A percentile compares a stretch with the other conserved stretches of the same genome.
Conservation (phyloP, 768 basidiomycete genomes). For the Ramaria rubella region DNA sequence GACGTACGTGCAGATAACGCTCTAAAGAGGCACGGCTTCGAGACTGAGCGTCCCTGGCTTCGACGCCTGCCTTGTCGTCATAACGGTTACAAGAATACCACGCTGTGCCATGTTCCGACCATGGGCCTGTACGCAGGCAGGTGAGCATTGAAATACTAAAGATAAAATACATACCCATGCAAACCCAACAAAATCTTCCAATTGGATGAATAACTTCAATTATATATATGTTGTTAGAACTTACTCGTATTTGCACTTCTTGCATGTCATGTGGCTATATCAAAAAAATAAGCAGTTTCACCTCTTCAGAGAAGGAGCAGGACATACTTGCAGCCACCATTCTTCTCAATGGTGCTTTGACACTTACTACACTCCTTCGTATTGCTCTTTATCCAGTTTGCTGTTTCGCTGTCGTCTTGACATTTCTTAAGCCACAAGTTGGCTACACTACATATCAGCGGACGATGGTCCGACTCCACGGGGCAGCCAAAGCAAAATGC, state of each 20-base stretch:
- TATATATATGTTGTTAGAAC: background rate
- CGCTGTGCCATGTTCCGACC: conserved; percentile 93
- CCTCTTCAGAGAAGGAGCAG: conserved; percentile 13
- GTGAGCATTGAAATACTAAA: conserved; percentile 24
- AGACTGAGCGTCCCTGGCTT: conserved; percentile 89
- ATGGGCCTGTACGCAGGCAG: conserved; percentile 62
- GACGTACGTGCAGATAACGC: conserved; percentile 87
- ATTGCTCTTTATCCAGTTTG: conserved; percentile 99
- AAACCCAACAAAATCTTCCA: conserved; percentile 88
- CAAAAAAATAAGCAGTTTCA: background rate
- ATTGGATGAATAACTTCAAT: conserved; percentile 13
- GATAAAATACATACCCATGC: conserved; percentile 67
- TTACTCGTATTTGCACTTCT: conserved; percentile 90
- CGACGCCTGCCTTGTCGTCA: conserved; percentile 84
- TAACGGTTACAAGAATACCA: conserved; percentile 99
- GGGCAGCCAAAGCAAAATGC: conserved; percentile 94
- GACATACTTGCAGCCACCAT: conserved; percentile 98
- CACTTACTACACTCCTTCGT: conserved; percentile 98
- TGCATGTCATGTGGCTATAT: conserved; percentile 96
- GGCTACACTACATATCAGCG: conserved; percentile 82
- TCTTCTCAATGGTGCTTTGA: conserved; percentile 99
- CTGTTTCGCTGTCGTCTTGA: conserved; percentile 94
- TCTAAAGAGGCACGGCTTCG: conserved; percentile 86
- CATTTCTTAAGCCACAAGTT: conserved; percentile 97
- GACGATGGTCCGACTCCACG: conserved; percentile 84